Evolutionary conservation across 352 stramenopile species (phyloP), one percentile per base, ranked within the genome.

Genomic region (Albugo laibachii): DNA sequence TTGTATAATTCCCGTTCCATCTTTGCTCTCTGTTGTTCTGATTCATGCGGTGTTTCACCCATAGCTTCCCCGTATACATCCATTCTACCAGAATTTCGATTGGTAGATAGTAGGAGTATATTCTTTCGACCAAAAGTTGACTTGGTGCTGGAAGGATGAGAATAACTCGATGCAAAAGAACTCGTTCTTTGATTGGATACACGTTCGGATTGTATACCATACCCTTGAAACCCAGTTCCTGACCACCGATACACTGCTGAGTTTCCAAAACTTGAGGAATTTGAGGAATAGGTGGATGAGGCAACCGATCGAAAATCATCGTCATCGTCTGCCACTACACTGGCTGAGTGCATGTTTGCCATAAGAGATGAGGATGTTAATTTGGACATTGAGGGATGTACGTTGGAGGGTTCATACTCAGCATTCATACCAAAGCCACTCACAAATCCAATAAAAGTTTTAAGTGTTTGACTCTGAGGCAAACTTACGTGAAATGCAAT

Each of bases 271-370:
- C 54, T 56, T 13, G 63, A 70, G 39, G 59, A 59, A 40, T 82
- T 55, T 13, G 65, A 80, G 20, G 72, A 81, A 48, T 81, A 64
- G 1, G 72, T 81, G 34, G 57, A 72, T n/a, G 61, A 77, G 13
- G 72, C 82, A 5, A 85, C 72, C 10, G 72, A 85, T 36, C 67
- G 65, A 61, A 83, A 85, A 50, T 85, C 72, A 48, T 85, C 72
- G 53, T 83, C 69, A 47, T 82, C 69, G 44, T 85, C 72, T 12
- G 65, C 69, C 61, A 81, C 70, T 55, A 85, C 72, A 57, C 72
- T 85, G 38, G 57, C 54, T 1, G 72, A 82, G 13, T 58, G 58
- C 55, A 62, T 65, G n/a, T 39, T 38, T 3, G 61, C 58, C 15
- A 80, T 34, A 13, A 63, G 54, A 0, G 59, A 58, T 2, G 65